These are phyloP conservation scores for Tulasnella sp. DNA, from an alignment of 768 basidiomycete species.

Conservation along the genomic window DNA sequence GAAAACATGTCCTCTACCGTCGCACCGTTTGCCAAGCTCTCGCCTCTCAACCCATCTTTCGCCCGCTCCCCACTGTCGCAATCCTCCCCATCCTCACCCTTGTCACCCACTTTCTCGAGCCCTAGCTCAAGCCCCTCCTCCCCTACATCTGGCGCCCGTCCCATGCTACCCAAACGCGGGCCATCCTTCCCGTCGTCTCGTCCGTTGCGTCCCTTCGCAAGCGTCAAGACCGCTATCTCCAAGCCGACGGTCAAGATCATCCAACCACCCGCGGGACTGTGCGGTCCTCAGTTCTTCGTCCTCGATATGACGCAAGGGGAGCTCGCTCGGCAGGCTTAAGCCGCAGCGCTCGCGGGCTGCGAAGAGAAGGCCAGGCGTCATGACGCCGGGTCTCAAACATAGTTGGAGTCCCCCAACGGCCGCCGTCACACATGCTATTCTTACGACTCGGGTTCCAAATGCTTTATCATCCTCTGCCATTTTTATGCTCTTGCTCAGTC, in stretches of 20 bases:
- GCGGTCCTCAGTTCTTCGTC: conserved; percentile 56
- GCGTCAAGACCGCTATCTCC: conserved; percentile 47
- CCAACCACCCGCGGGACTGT: conserved; percentile 62
- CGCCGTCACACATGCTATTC: background rate
- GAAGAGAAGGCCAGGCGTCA: background rate
- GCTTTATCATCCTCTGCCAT: background rate
- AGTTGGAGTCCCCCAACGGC: background rate
- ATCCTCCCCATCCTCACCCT: conserved; percentile 34
- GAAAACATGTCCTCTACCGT: background rate
- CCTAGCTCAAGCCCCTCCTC: conserved; percentile 38
- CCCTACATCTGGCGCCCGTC: conserved; percentile 30
- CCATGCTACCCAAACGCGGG: conserved; percentile 43
- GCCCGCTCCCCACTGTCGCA: conserved; percentile 51
- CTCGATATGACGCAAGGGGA: conserved; percentile 82
- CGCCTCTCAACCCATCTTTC: conserved; percentile 31
- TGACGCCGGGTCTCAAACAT: background rate
- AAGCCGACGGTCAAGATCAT: conserved; percentile 57
- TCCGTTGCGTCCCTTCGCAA: conserved; percentile 72
- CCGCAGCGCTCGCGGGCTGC: background rate
- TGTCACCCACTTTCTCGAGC: conserved; percentile 30
- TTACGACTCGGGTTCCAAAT: background rate
- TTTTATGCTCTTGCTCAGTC: background rate
- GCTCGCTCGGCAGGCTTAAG: conserved; percentile 40
- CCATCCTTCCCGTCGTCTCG: conserved; percentile 67
- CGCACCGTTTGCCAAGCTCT: conserved; percentile 24